Evolutionary conservation across 2,329 filamentous ascomycete genomes (phyloP).

Genomic region (Phaeomoniella chlamydospora): DNA sequence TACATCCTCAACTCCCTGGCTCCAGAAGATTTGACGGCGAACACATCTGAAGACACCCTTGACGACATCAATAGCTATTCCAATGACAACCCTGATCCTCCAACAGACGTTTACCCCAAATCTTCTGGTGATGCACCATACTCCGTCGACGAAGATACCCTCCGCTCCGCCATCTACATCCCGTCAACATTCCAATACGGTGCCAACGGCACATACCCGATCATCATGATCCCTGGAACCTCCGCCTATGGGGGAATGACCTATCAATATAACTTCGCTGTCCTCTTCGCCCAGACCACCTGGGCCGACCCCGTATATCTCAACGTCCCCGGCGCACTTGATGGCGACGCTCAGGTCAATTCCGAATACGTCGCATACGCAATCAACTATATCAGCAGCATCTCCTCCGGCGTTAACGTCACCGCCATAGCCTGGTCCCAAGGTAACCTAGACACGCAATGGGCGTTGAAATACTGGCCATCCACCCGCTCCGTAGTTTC

Average conservation of each 20-base stretch:
- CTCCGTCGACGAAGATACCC: slow-evolving; percentile 26
- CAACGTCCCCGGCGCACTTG: slow-evolving; percentile 34
- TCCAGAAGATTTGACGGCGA: too few species aligned
- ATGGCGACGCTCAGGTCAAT: slow-evolving; percentile 35
- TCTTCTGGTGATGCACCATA: slow-evolving; percentile 31
- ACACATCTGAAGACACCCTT: too few species aligned
- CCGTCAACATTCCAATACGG: slow-evolving; percentile 33
- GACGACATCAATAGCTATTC: too few species aligned
- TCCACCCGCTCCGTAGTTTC: slow-evolving; percentile 28
- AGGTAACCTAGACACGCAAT: slow-evolving; percentile 39
- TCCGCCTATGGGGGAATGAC: slow-evolving; percentile 31
- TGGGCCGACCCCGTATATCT: slow-evolving; percentile 39
- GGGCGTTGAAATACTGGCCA: slow-evolving; percentile 45
- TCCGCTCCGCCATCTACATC: slow-evolving; percentile 39
- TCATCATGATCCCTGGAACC: slow-evolving; percentile 41
- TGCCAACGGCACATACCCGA: slow-evolving; percentile 21
- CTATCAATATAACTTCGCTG: slow-evolving; percentile 34
- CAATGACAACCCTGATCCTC: too few species aligned
- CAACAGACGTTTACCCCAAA: slow-evolving; percentile 13
- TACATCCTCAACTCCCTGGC: too few species aligned
- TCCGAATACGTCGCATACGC: slow-evolving; percentile 41
- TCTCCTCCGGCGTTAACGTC: slow-evolving; percentile 23
- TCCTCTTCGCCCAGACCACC: slow-evolving; percentile 26
- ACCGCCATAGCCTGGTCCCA: slow-evolving; percentile 40
- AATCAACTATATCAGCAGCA: slow-evolving; percentile 38